Conservation (phyloP, 2,329 filamentous ascomycete species). For the Paradendryphiella salina region DNA sequence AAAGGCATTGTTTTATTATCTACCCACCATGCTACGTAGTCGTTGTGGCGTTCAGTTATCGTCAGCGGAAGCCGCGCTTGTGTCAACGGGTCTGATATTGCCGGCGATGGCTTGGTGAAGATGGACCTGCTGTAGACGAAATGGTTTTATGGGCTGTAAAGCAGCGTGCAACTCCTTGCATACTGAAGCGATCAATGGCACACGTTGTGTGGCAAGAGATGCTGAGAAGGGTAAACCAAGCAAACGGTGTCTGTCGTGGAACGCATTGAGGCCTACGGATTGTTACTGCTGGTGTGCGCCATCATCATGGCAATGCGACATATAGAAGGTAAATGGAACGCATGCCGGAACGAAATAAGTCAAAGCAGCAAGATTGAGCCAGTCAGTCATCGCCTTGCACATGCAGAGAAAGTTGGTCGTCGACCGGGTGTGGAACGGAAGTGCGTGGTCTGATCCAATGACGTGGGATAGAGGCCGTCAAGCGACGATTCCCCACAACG, state of each 20-base stretch:
- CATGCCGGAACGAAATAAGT: constrained; percentile 13
- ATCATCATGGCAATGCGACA: constrained; percentile 33
- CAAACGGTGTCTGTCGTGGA: constrained; percentile 25
- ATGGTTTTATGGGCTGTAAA: constrained; percentile 28
- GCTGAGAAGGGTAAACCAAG: constrained; percentile 34
- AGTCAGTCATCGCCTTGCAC: constrained; percentile 38
- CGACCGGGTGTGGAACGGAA: constrained; percentile 22
- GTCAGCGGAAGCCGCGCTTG: constrained; percentile 33
- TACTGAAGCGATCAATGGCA: constrained; percentile 40
- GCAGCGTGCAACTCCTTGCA: constrained; percentile 44
- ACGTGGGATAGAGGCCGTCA: constrained; percentile 10
- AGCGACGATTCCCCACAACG: constrained; percentile 15
- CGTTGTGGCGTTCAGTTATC: constrained; percentile 27
- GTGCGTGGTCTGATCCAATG: constrained; percentile 23
- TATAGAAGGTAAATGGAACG: constrained; percentile 16
- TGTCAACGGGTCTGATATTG: constrained; percentile 44
- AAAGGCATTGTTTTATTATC: constrained; percentile 28
- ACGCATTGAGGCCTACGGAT: constrained; percentile 7
- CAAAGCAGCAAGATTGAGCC: constrained; percentile 23
- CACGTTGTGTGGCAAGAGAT: constrained; percentile 40
- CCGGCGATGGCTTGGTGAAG: constrained; percentile 26
- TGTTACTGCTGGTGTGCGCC: constrained; percentile 8
- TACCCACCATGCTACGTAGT: constrained; percentile 47
- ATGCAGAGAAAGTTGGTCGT: constrained; percentile 20
- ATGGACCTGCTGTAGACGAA: constrained; percentile 24